Base-by-base conservation (phyloP, 2,329 filamentous ascomycete genomes). In the Calonectria crousiana region DNA sequence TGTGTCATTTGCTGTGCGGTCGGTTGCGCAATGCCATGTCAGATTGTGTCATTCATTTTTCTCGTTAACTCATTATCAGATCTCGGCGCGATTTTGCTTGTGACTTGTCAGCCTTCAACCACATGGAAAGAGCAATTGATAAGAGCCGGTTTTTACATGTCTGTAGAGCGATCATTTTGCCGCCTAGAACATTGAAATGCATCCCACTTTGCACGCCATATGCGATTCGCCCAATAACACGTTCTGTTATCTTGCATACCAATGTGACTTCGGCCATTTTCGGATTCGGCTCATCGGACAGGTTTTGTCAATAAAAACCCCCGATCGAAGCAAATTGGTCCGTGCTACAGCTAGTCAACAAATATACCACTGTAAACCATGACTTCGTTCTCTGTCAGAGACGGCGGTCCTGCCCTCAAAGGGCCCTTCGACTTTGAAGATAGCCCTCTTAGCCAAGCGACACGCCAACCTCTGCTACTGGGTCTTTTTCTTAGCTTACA, bases 141-240 rank as follows among this genome's bases (percentile, higher is more conserved):
- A 26, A 41, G 56, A 41, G 16, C 26, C 13, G 6, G 41, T 41
- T 60, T 13, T 3, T 8, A 6, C 14, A 11, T 26, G 14, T 58
- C 30, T n/a, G 20, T 18, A 20, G n/a, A 16, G 32, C 13, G 6
- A 38, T 4, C 5, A 16, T 38, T 23, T 26, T 2, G 11, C 32
- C 26, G 10, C 5, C 8, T 13, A 16, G 23, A n/a, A 60, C 26
- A 34, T 36, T 34, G 34, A 26, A 60, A 60, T 60, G n/a, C 13
- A 60, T 60, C 53, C 53, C 53, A 58, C 53, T 58, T 58, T 34
- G 53, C 53, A 58, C 53, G 53, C 20, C 53, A 58, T 60, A 18
- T 9, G 32, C n/a, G 11, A 4, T 11, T 60, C 53, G 4, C 32
- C 53, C 53, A 38, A 60, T 60, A n/a, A 26, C 6, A 8, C 6